Conservation (phyloP, 352 stramenopile genomes). For the Thraustochytrium sp. region DNA sequence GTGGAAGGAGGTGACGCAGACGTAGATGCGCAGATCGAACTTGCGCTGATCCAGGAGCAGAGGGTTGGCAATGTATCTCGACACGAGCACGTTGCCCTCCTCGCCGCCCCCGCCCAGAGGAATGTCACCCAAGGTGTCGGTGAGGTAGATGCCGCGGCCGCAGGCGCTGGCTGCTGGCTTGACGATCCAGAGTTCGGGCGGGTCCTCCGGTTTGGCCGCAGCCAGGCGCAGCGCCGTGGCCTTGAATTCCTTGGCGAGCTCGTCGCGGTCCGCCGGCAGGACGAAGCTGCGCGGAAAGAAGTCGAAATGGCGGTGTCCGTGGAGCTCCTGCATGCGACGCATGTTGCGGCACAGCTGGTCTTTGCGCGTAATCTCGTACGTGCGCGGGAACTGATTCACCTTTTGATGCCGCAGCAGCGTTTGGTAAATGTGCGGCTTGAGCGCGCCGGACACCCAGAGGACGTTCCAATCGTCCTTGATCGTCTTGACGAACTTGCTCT, state of each 20-base stretch:
- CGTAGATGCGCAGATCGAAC: slow-evolving; percentile 56
- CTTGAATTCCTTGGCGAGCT: background rate
- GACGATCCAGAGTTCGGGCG: slow-evolving; percentile 40
- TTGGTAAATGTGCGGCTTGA: slow-evolving; percentile 7
- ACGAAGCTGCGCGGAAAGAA: slow-evolving; percentile 42
- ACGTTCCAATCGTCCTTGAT: slow-evolving; percentile 38
- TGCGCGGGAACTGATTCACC: slow-evolving; percentile 40
- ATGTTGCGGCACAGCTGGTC: slow-evolving; percentile 42
- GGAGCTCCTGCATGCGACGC: background rate
- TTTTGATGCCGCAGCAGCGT: slow-evolving; percentile 13
- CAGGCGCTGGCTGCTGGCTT: slow-evolving; percentile 41
- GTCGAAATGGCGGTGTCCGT: slow-evolving; percentile 19
- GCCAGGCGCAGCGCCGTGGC: background rate
- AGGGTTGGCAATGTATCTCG: slow-evolving; percentile 54
- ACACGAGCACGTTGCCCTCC: slow-evolving; percentile 53
- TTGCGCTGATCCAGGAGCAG: slow-evolving; percentile 56
- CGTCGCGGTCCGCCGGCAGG: slow-evolving; percentile 2
- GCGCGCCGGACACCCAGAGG: slow-evolving; percentile 4
- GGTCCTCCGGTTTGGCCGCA: background rate
- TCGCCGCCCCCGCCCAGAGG: background rate
- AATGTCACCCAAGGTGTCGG: slow-evolving; percentile 13
- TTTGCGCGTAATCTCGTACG: slow-evolving; percentile 44
- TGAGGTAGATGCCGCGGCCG: slow-evolving; percentile 36
- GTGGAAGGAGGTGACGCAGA: slow-evolving; percentile 78
- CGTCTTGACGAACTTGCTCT: slow-evolving; percentile 11